These are phyloP conservation scores for Syzygium aromaticum DNA, from an alignment of 345 rosid species.

Conservation along the genomic window DNA sequence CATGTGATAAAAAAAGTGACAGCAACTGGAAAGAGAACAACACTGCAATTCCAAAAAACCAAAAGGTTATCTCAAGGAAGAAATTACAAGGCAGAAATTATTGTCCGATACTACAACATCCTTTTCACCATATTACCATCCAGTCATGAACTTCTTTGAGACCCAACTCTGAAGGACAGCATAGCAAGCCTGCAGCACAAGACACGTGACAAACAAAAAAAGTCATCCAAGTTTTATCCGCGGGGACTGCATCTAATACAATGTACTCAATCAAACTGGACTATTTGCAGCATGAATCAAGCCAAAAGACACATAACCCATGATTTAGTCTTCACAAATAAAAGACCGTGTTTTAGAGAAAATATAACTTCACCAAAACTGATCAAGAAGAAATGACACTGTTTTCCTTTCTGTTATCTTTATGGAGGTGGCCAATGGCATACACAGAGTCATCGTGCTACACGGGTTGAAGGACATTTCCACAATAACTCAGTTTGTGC, in stretches of 20 bases:
- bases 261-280: neutral
- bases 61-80: neutral
- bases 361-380: neutral
- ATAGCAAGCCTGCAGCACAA: conserved; percentile 57
- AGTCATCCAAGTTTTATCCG: neutral
- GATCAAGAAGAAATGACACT: neutral
- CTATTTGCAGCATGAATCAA: neutral
- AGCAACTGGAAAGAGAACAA: conserved; percentile 82
- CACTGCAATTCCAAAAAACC: conserved; percentile 41
- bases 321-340: neutral
- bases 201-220: neutral
- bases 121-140: conserved; percentile 37
- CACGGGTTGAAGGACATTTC: neutral
- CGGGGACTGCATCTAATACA: neutral
- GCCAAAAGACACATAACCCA: neutral
- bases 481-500: neutral
- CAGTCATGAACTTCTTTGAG: conserved; percentile 91
- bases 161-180: conserved; percentile 87
- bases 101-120: neutral
- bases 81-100: neutral
- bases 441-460: neutral
- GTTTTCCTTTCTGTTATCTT: neutral
- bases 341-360: neutral
- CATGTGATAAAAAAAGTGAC: conserved; percentile 74
- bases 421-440: neutral